Percentiles rank a stretch among this genome's conserved stretches.
These are phyloP conservation scores for Geotrichum klebahnii DNA, from an alignment of 1,139 yeast genomes.

Conservation along the genomic window DNA sequence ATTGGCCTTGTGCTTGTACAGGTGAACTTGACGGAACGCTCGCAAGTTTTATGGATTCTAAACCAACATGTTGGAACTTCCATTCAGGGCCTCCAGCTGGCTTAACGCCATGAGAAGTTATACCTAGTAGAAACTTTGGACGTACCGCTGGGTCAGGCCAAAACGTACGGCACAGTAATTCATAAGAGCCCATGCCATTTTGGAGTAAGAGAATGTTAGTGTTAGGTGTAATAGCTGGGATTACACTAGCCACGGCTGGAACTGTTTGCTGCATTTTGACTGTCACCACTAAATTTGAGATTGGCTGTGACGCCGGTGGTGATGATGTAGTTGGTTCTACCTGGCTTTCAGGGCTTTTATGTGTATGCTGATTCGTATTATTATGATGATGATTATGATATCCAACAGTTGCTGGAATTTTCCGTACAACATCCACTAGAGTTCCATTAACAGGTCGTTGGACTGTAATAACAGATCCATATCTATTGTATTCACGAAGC, in stretches of 20 bases:
- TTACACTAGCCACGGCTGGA: conserved; percentile 47
- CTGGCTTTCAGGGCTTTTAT: conserved; percentile 1
- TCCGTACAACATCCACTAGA: conserved; percentile 14
- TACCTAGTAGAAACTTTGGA: conserved; percentile 67
- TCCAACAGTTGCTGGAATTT: conserved; percentile 18
- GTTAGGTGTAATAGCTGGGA: conserved; percentile 41
- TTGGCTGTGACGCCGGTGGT: too few relatives aligned
- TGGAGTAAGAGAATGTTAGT: conserved; percentile 67
- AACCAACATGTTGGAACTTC: conserved; percentile 60
- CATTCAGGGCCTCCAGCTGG: conserved; percentile 35
- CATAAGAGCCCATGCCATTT: conserved; percentile 70
- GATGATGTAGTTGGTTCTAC: too few relatives aligned
- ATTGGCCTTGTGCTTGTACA: background rate
- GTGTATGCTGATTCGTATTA: too few relatives aligned
- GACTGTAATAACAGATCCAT: conserved; percentile 41
- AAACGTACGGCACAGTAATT: conserved; percentile 48
- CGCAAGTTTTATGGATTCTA: conserved; percentile 53
- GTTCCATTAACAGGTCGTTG: conserved; percentile 22
- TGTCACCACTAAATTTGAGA: conserved; percentile 54
- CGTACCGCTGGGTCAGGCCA: conserved; percentile 49
- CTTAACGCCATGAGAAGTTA: conserved; percentile 77
- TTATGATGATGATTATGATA: background rate
- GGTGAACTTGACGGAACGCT: conserved; percentile 4
- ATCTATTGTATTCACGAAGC: conserved; percentile 42
- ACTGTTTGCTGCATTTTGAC: conserved; percentile 61